Percentiles rank a stretch among this genome's conserved stretches.
phyloP scores from a whole-genome alignment of 139 green algal genomes.

The Eudorina sp. region DNA sequence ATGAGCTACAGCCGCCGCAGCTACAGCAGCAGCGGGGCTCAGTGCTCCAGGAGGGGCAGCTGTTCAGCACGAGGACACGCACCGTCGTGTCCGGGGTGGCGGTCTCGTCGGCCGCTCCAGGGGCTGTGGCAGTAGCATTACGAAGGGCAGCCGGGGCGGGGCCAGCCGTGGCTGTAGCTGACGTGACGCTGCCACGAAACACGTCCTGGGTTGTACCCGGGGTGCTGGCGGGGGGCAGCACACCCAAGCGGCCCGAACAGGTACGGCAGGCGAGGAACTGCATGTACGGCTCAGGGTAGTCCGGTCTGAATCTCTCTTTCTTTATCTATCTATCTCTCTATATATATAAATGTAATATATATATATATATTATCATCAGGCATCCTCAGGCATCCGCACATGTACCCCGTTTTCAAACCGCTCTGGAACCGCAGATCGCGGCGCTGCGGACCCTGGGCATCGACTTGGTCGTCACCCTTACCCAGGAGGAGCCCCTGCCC shows the following conservation, averaged over 20 bases:
- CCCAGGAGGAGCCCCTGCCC: slow-evolving; percentile 58
- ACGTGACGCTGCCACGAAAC: slow-evolving; percentile 55
- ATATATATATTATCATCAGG: too few species aligned
- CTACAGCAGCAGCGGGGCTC: not conserved
- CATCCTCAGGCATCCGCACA: too few species aligned
- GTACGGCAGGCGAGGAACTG: too few species aligned
- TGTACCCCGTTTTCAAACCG: too few species aligned
- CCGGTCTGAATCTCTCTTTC: too few species aligned
- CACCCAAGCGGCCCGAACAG: slow-evolving; percentile 44
- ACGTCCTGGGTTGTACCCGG: slow-evolving; percentile 55
- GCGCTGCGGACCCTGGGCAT: slow-evolving; percentile 51
- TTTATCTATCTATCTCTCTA: too few species aligned
- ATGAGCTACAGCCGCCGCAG: not conserved
- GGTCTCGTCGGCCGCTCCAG: not conserved
- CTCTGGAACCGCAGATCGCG: slow-evolving; percentile 29
- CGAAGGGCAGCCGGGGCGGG: not conserved
- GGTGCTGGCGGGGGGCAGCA: slow-evolving; percentile 51
- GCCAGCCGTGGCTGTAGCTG: not conserved
- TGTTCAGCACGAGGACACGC: slow-evolving; percentile 17
- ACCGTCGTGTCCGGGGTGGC: slow-evolving; percentile 1
- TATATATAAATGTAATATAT: too few species aligned
- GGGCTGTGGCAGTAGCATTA: not conserved
- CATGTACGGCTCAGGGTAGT: too few species aligned
- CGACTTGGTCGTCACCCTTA: slow-evolving; percentile 55
- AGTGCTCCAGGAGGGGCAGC: not conserved